Evolutionary conservation across 345 rosid species (phyloP), one percentile per base, ranked within the genome.

Genomic region (Heritiera littoralis): DNA sequence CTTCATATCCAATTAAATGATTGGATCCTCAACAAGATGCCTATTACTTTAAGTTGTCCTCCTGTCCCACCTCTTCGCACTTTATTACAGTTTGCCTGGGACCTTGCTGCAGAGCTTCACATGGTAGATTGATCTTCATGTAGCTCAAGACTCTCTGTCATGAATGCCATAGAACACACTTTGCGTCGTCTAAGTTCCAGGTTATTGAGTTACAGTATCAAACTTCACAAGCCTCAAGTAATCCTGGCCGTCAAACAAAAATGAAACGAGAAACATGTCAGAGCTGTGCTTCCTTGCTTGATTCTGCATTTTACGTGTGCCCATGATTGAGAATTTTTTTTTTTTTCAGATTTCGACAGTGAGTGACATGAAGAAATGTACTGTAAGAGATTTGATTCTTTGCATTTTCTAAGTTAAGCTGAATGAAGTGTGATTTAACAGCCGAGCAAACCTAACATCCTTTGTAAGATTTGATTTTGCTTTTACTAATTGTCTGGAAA

Each of bases 1-100:
- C 93, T 88, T 92, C 87, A 12, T 3, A 2, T 56, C 81, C 83
- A 86, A 85, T 84, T 70, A 80, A 82, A 83, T 78, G 71, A 7
- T n/a, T 72, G 15, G 64, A 75, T 40, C 61, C 74, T 79, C 41
- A 61, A 41, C 65, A 77, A 58, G 68, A 82, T 74, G 43, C 43
- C 43, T 41, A 55, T 60, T 5, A 10, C 52, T 61, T 61, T 35
- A 40, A 38, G 30, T 52, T 1, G 9, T 63, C 67, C 45, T 28
- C 30, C 18, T 61, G 59, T n/a, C 69, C 58, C 69, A 46, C 78
- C 46, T 59, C 54, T 5, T 41, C 12, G 6, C 30, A 51, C 17
- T 64, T 40, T 23, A 43, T 45, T 40, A n/a, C 51, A 6, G 0
- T 43, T 43, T 74, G 43, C 20, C 51, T n/a, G 48, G 1, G 1